Percentiles rank a stretch among this genome's conserved stretches.
phyloP scores from a whole-genome alignment of 176 grass and related monocot genomes.

The Musa beccarii region DNA sequence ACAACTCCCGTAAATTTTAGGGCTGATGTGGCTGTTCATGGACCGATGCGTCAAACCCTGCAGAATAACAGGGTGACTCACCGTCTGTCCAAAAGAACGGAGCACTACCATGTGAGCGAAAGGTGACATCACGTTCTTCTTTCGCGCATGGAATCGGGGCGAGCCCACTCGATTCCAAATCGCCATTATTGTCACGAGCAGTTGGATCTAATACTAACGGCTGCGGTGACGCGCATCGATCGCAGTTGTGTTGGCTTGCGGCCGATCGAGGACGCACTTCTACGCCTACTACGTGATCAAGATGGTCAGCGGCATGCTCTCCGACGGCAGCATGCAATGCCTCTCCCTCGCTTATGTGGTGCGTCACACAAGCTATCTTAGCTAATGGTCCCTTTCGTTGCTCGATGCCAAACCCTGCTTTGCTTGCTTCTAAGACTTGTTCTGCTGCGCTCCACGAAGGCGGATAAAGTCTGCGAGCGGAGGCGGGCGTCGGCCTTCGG shows the following conservation, averaged over 20 bases:
- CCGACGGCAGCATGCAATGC: constrained; percentile 71
- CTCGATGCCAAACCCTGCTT: neutral
- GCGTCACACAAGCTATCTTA: neutral
- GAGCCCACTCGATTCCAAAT: no score
- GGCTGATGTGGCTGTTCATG: no score
- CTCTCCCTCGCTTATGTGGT: constrained; percentile 84
- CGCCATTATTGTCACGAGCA: no score
- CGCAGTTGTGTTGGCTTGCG: constrained; percentile 64
- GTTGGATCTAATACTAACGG: no score
- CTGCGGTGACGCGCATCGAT: neutral
- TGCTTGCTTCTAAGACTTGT: neutral
- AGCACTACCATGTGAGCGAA: no score
- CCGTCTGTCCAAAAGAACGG: no score
- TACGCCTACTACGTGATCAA: constrained; percentile 53
- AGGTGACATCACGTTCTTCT: no score
- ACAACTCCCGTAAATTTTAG: no score
- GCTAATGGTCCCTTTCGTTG: no score
- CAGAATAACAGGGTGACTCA: no score
- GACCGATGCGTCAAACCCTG: no score
- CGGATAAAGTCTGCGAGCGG: constrained; percentile 47
- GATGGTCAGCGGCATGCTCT: constrained; percentile 69
- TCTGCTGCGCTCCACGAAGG: constrained; percentile 32
- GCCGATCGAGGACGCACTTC: constrained; percentile 45
- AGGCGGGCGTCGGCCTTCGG: constrained; percentile 53
- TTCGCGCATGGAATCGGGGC: no score